Conservation (phyloP, 345 rosid genomes). For the Gossypium anomalum region DNA sequence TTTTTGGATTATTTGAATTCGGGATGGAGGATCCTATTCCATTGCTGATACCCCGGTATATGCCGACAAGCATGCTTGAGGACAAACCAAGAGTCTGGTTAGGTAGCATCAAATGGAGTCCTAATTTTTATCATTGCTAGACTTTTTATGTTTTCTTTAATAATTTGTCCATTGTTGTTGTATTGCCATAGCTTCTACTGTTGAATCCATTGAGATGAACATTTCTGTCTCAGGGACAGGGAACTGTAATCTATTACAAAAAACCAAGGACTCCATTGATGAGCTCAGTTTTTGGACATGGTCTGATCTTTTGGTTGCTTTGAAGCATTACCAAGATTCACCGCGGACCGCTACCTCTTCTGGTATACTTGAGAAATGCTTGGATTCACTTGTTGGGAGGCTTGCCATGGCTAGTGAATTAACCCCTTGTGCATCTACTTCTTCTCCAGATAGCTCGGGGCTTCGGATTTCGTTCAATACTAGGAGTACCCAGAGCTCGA, state of each 20-base stretch:
- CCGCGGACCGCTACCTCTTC: constrained; percentile 28
- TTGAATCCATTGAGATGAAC: constrained; percentile 69
- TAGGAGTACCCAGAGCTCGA: constrained; percentile 70
- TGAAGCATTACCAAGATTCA: constrained; percentile 64
- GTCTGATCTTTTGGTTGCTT: constrained; percentile 62
- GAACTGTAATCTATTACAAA: constrained; percentile 39
- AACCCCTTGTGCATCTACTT: constrained; percentile 67
- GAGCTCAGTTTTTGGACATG: constrained; percentile 65
- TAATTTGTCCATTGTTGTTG: too few relatives aligned
- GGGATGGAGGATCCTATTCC: too few relatives aligned
- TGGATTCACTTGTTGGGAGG: constrained; percentile 60
- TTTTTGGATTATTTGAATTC: too few relatives aligned
- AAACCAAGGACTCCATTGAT: constrained; percentile 56
- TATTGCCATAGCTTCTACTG: constrained; percentile 37
- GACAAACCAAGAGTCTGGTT: too few relatives aligned
- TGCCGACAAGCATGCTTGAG: too few relatives aligned
- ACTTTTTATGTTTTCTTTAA: too few relatives aligned
- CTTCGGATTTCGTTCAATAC: constrained; percentile 68
- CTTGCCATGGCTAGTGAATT: constrained; percentile 48
- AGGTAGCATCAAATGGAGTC: too few relatives aligned
- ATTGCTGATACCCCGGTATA: too few relatives aligned
- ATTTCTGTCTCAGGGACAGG: constrained; percentile 30
- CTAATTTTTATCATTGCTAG: too few relatives aligned
- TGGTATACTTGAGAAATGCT: constrained; percentile 34
- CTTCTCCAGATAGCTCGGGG: constrained; percentile 69